Base-by-base conservation (phyloP, 1,284 basidiomycete genomes). In the Pseudozyma flocculosa region DNA sequence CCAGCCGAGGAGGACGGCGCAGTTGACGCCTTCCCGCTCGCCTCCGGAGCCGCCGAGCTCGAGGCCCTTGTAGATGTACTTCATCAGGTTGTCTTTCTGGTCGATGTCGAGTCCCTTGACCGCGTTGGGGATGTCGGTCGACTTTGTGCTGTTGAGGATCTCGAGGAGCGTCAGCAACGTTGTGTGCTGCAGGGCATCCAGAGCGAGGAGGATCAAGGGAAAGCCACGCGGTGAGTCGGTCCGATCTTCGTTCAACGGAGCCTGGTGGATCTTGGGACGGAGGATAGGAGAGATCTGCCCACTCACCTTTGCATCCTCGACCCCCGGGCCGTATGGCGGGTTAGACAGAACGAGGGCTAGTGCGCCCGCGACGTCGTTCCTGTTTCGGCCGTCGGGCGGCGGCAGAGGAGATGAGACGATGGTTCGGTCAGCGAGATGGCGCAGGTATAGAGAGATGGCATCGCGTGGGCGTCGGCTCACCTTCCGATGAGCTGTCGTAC, bases 51-150 rank as follows among this genome's bases (percentile, higher is more conserved):
- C 42, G 86, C 88, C 42, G 85, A 70, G 47, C 41, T 72, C 89
- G 89, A 91, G 92, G 29, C 88, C 92, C 81, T 98, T 98, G 85
- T 98, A 98, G 22, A 98, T 81, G 76, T 95, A 98, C 78, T 95
- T 96, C 94, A 97, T 98, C 52, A 97, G 82, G 32, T 87, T 89
- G 74, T 96, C 94, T 71, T 95, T 91, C 61, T 89, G 83, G 43
- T 90, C 87, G 57, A 85, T 84, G 8, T 86, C 84, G 38, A 97
- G 84, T 1, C 83, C 79, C 75, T 87, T 88, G 75, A 97, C 82
- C 40, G 89, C 85, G 24, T 80, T 80, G 1, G 88, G 82, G 54
- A 99, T 93, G 63, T 97, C 94, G 8, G 89, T 83, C 3, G 92
- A 84, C 76, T 94, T 92, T 14, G 93, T 96, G 53, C 90, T 92